Evolutionary conservation across 1,284 basidiomycete genomes (phyloP), one percentile per base, ranked within the genome.

Genomic region (Malassezia furfur): DNA sequence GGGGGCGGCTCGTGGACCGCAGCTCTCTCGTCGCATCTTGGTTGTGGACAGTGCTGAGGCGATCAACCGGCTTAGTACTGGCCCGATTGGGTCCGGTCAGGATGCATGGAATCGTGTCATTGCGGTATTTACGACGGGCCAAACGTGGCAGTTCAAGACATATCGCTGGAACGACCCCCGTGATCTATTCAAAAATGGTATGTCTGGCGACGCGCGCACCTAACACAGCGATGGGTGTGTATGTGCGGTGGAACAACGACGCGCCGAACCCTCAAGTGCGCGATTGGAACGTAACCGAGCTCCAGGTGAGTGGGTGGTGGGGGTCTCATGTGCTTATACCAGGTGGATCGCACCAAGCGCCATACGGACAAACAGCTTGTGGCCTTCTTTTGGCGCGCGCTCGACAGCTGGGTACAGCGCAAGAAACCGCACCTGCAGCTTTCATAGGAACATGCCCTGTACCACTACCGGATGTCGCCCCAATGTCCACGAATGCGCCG

Each of bases 301-400:
- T 96, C 61, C 88, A 88, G 80, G 89, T 88, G 54, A 63, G 78
- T 51, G 37, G 5, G 11, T 14, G 10, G 11, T 21, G 14, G 17
- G 5, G 7, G 40, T 12, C 19, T 12, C n/a, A n/a, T n/a, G 14
- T 54, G 10, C 76, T 59, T 40, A 43, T 47, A 19, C 32, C 56
- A 65, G 63, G 61, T 72, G 37, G 70, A 72, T 36, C 57, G 67
- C 4, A 58, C 56, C 5, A 71, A 71, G 57, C 81, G 93, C 63
- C 91, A 96, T 75, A 85, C 90, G n/a, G 93, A 96, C 78, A 90
- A 93, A 74, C 87, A 88, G 38, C 85, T 88, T 7, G 90, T 94
- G 0, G 89, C 89, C 7, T 86, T 90, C 61, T 96, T 96, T 72
- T 96, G 91, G 93, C 85, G 89, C 67, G 82, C 81, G 25, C 77